These are phyloP conservation scores for Solanum hybrid DNA, from an alignment of 305 asterid species.

Conservation along the genomic window DNA sequence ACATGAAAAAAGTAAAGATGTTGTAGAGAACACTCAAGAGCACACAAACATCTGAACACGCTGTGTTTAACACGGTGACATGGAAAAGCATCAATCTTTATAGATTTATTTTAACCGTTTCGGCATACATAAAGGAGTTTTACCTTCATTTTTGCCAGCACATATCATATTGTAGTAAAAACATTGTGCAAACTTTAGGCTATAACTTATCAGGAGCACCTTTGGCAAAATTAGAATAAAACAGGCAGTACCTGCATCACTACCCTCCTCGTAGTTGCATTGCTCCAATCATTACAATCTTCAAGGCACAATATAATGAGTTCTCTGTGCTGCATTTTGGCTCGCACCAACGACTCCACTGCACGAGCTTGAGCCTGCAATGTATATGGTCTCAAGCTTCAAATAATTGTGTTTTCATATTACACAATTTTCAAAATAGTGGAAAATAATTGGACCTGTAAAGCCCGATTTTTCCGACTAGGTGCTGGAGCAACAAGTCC, in stretches of 20 bases:
- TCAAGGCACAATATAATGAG: slow-evolving; percentile 95
- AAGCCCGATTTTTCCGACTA: slow-evolving; percentile 69
- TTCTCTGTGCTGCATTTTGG: slow-evolving; percentile 95
- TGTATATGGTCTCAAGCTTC: slow-evolving; percentile 20
- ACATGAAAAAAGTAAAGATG: background rate
- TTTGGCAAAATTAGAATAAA: slow-evolving; percentile 7
- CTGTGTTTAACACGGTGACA: background rate
- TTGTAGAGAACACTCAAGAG: background rate
- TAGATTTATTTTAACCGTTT: background rate
- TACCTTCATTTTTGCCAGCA: background rate
- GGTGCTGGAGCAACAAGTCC: slow-evolving; percentile 99
- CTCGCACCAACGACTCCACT: slow-evolving; percentile 82
- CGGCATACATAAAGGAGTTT: background rate
- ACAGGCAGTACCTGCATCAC: slow-evolving; percentile 73
- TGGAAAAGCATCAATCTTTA: background rate
- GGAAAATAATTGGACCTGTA: slow-evolving; percentile 53
- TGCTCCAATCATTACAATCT: slow-evolving; percentile 97
- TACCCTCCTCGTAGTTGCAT: slow-evolving; percentile 87
- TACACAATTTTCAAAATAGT: background rate
- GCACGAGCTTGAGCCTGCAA: slow-evolving; percentile 91
- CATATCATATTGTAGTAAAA: background rate
- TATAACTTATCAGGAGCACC: background rate
- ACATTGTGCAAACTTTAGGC: background rate
- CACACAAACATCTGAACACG: background rate
- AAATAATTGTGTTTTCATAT: background rate